Evolutionary conservation across 176 grass and related monocot genomes (phyloP), one percentile per base, ranked within the genome.

Genomic region (Musa troglodytarum): DNA sequence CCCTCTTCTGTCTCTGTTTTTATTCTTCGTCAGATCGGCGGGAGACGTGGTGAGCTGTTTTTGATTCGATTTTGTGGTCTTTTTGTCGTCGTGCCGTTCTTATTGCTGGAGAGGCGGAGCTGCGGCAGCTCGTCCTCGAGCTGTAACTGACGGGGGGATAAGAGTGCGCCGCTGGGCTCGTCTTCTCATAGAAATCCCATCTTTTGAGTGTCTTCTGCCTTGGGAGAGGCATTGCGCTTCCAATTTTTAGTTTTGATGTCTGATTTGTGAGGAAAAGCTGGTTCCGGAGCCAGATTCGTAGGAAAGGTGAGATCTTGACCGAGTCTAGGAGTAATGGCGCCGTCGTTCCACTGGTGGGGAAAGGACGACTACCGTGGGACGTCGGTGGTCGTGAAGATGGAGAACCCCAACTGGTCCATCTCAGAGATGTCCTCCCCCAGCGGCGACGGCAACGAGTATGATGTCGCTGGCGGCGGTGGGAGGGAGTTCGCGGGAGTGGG

Each of bases 361-460:
- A 77, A 74, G 78, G 83, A 85, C 16, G 83, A 10, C 26, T 43
- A 74, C 34, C 58, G 91, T 55, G 83, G 85, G 0, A 85, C 81
- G 57, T 83, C 88, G 11, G 85, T 96, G 56, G 77, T 96, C 56
- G 85, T 91, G 11, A 91, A 86, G 86, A 96, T 91, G 88, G 88
- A 91, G 86, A 96, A 91, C 50, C 92, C 88, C 10, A 96, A 87
- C 78, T 91, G 89, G 88, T 91, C 83, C 14, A 85, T 96, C 61
- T 84, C 89, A 12, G 88, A 96, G 82, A 81, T 96, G 0, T 74
- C 73, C 26, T 49, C 25, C 22, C 71, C 71, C 9, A 16, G 20
- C 43, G 69, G 49, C 50, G 71, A 73, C 23, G 21, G 54, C 71
- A 10, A 54, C 21, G 51, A 73, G 28, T 49, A 43, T 4, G 34